Base-by-base conservation (phyloP, 2,329 filamentous ascomycete genomes). In the Colletotrichum trifolii region DNA sequence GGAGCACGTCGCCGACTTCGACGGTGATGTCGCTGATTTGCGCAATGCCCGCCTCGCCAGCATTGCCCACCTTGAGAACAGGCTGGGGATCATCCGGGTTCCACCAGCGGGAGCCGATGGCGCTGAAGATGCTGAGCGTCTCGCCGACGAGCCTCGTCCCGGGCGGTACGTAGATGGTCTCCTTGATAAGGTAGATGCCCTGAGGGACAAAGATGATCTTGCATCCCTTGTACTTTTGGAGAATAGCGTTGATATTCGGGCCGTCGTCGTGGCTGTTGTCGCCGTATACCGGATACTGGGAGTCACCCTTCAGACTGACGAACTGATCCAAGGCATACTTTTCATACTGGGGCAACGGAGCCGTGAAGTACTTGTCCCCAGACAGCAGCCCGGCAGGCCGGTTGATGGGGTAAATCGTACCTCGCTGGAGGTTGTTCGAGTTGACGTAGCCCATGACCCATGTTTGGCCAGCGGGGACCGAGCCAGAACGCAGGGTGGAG, bases 91-190 rank as follows among this genome's bases (percentile, higher is more conserved):
- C 75, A 47, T 67, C 73, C 0, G 75, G 72, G 60, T 81, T 74
- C 57, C 71, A 77, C 72, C 84, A 88, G 49, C 75, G 79, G 62
- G 69, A 61, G 10, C 86, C 85, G 4, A 73, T 74, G 2, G 77
- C 61, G n/a, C 78, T 81, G 71, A 84, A 83, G 4, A 78, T 78
- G 9, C 85, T 79, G 78, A 84, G 86, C 6, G 81, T 80, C 72
- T 88, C 84, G 17, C 87, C 87, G 9, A 86, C 77, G 34, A 89
- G 81, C 2, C 79, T 78, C 5, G 84, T 83, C 11, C 82, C 82
- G 4, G 63, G 45, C 48, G 63, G 59, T 2, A 66, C 35, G 8
- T 63, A 66, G 6, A 57, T 66, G 2, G 59, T 63, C 52, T 66
- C 58, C 40, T 53, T 46, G 50, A 52, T 66, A 12, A 63, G 58